A percentile compares a stretch with the other conserved stretches of the same genome.
Evolutionary conservation across 257 asterid genomes (phyloP).

Genomic region (Ligustrum vulgare): DNA sequence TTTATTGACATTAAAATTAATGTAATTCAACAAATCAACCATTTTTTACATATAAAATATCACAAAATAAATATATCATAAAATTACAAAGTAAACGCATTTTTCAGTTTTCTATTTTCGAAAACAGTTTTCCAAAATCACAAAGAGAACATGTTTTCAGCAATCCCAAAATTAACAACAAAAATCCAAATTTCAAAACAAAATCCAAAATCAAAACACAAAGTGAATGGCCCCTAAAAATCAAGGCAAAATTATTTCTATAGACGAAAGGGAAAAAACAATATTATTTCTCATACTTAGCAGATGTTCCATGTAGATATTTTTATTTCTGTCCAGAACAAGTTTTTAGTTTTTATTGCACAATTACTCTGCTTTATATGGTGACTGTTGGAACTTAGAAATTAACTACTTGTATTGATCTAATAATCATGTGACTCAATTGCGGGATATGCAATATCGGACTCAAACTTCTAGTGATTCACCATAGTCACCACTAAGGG

Average conservation of each 20-base stretch:
- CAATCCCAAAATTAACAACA: no score
- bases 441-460: slow-evolving; percentile 10
- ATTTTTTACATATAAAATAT: no score
- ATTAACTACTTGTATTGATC: not conserved
- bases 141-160: no score
- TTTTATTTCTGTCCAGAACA: not conserved
- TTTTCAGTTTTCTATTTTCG: no score
- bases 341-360: not conserved
- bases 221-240: no score
- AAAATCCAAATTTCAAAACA: no score
- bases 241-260: not conserved
- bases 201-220: no score
- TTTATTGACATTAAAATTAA: no score
- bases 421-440: not conserved
- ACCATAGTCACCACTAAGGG: slow-evolving; percentile 12
- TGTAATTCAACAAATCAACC: no score
- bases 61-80: no score
- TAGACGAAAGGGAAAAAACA: not conserved
- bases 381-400: not conserved
- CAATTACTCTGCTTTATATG: not conserved
- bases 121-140: no score
- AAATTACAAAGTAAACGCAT: no score
- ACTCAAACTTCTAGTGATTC: slow-evolving; percentile 1
- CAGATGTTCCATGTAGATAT: not conserved
- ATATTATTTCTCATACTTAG: not conserved